phyloP scores from a whole-genome alignment of 441 rosid genomes.

The Corymbia calophylla region DNA sequence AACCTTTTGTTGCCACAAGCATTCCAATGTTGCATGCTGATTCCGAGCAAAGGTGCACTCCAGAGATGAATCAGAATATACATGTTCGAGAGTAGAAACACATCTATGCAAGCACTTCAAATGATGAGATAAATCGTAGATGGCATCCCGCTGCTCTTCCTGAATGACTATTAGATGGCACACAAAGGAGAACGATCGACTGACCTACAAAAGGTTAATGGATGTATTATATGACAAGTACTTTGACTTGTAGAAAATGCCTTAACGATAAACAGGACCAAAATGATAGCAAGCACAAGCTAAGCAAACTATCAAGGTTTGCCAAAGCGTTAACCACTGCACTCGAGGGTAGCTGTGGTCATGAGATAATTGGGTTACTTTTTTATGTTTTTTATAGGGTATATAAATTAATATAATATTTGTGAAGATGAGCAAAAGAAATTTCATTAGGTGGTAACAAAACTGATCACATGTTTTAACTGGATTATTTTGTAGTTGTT shows the following conservation, averaged over 20 bases:
- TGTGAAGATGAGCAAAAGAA: not conserved
- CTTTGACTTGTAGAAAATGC: not conserved
- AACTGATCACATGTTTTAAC: not conserved
- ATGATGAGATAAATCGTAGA: conserved; percentile 51
- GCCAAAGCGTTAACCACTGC: not conserved
- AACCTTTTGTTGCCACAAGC: conserved; percentile 91
- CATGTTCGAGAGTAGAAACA: conserved; percentile 31
- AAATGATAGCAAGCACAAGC: not conserved
- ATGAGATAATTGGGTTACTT: not conserved
- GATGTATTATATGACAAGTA: not conserved
- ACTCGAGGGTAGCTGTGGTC: not conserved
- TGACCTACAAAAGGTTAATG: conserved; percentile 34
- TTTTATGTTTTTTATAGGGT: not conserved
- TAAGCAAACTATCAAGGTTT: not conserved
- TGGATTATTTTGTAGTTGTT: not conserved
- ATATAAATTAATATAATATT: not conserved
- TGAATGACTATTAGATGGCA: conserved; percentile 78
- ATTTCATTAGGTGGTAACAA: not conserved
- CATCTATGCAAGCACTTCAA: conserved; percentile 39
- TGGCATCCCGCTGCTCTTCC: conserved; percentile 64
- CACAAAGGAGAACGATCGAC: conserved; percentile 69
- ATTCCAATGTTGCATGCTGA: conserved; percentile 38
- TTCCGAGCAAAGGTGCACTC: conserved; percentile 40
- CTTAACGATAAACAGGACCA: not conserved
- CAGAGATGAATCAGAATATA: conserved; percentile 22